phyloP scores from a whole-genome alignment of 257 asterid species.

The Mitragyna speciosa region DNA sequence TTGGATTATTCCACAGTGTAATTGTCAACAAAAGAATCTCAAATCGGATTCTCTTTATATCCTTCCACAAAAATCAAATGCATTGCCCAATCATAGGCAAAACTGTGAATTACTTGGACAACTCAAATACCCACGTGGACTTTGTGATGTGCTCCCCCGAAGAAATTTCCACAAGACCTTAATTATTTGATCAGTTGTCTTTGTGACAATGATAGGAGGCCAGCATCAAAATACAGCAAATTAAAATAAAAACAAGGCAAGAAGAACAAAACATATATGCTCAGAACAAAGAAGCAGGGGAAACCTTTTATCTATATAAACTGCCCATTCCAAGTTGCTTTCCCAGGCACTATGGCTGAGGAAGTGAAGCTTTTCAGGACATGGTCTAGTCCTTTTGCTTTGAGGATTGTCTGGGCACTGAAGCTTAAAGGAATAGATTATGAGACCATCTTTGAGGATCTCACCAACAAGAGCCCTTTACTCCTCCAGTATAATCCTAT shows the following conservation, averaged over 20 bases:
- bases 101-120: too few relatives aligned
- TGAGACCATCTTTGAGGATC: slow-evolving; percentile 53
- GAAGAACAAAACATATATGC: background rate
- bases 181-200: background rate
- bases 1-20: background rate
- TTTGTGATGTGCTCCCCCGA: too few relatives aligned
- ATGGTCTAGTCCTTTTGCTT: slow-evolving; percentile 65
- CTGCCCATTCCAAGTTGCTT: slow-evolving; percentile 1
- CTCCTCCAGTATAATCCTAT: slow-evolving; percentile 61
- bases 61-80: background rate
- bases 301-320: background rate
- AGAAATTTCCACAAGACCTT: too few relatives aligned
- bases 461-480: slow-evolving; percentile 50
- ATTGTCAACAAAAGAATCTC: background rate
- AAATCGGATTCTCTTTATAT: too few relatives aligned
- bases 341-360: slow-evolving; percentile 43
- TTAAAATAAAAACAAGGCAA: background rate
- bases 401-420: slow-evolving; percentile 58
- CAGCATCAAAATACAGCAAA: background rate
- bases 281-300: background rate
- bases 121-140: too few relatives aligned
- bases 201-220: background rate
- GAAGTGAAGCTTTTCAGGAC: slow-evolving; percentile 64
- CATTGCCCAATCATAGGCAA: background rate
- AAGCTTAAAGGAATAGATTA: slow-evolving; percentile 54